phyloP scores from a whole-genome alignment of 1,284 basidiomycete genomes.

The Cryptococcus neoformans region DNA sequence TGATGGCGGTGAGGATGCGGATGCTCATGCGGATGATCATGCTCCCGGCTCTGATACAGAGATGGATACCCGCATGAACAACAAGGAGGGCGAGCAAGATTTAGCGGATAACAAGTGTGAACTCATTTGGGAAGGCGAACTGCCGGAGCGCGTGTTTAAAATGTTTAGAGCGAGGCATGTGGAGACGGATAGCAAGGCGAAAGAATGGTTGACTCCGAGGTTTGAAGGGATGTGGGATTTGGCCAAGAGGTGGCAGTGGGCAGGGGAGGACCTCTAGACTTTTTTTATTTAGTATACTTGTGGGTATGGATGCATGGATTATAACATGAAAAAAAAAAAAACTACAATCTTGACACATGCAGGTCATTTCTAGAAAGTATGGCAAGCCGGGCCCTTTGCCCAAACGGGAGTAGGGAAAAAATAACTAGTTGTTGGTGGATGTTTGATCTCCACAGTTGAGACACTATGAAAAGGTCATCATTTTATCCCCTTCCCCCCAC shows the following conservation, averaged over 20 bases:
- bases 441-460: conserved; percentile 50
- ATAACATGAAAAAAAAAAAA: background rate
- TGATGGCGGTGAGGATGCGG: conserved; percentile 48
- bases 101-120: conserved; percentile 84
- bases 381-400: too few relatives aligned
- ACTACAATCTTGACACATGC: background rate
- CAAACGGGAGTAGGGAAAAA: background rate
- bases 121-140: conserved; percentile 87
- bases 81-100: conserved; percentile 51
- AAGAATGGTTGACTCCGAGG: conserved; percentile 77
- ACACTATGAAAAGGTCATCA: conserved; percentile 28
- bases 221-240: conserved; percentile 90
- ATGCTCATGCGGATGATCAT: conserved; percentile 47
- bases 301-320: too few relatives aligned
- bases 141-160: conserved; percentile 77
- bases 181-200: conserved; percentile 78
- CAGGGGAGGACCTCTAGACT: conserved; percentile 43
- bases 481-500: background rate
- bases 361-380: background rate
- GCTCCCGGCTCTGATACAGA: conserved; percentile 15
- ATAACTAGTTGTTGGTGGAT: conserved; percentile 47
- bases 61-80: conserved; percentile 25
- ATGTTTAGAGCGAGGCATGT: conserved; percentile 79
- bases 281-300: too few relatives aligned
- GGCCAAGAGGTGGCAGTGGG: conserved; percentile 63